Conservation (phyloP, 306 rosid genomes). For the Vigna unguiculata region DNA sequence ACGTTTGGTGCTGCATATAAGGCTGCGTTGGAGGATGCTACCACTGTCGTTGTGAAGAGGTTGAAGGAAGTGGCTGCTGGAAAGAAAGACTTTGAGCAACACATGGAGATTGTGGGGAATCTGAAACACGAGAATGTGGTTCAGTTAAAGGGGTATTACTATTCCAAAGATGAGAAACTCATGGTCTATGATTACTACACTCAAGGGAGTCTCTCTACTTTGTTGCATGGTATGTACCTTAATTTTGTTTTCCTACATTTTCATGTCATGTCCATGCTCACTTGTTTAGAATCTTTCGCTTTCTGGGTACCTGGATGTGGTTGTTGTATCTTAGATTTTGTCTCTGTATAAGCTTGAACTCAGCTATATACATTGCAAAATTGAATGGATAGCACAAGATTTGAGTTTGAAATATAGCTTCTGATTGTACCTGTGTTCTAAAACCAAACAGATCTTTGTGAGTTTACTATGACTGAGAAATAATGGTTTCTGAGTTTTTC, state of each 20-base stretch:
- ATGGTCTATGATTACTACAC: conserved; percentile 60
- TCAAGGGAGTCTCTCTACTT: conserved; percentile 79
- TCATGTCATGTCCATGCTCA: neutral
- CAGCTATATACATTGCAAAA: neutral
- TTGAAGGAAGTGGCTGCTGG: conserved; percentile 76
- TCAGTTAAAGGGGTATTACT: conserved; percentile 75
- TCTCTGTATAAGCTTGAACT: conserved; percentile 16
- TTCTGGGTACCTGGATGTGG: neutral
- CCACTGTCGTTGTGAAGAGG: conserved; percentile 85
- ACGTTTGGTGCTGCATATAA: conserved; percentile 88
- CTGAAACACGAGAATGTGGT: conserved; percentile 85
- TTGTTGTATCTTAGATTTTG: conserved; percentile 17
- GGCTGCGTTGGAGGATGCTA: conserved; percentile 81
- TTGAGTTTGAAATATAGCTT: conserved; percentile 24
- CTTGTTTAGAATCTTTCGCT: neutral
- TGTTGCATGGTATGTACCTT: conserved; percentile 77
- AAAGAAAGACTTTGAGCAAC: conserved; percentile 70
- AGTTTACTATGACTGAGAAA: neutral
- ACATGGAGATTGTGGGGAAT: conserved; percentile 77
- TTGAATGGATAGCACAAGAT: conserved; percentile 2
- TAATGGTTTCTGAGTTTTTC: conserved; percentile 37
- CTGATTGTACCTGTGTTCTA: neutral
- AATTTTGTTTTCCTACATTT: conserved; percentile 1
- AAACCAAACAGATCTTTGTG: neutral
- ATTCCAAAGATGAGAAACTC: conserved; percentile 48